Evolutionary conservation across 75 land plant species (phyloP), one percentile per base, ranked within the genome.

Genomic region (Cunninghamia lanceolata): DNA sequence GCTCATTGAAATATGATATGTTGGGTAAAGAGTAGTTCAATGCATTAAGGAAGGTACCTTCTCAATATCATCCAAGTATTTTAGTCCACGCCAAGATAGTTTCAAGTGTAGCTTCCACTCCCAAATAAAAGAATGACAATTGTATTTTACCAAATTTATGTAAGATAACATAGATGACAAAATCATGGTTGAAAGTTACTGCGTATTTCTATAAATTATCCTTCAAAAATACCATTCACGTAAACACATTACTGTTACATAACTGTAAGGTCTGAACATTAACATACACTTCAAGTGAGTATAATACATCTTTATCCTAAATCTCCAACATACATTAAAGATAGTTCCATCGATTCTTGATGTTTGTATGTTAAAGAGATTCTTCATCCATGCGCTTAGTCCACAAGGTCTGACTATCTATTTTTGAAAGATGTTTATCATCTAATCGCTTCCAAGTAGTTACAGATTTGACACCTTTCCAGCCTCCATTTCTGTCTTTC

Each of bases 381-480:
- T 46, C 9, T 46, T 46, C 8, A 46, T 46, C 50, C 50, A 46
- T 9, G 50, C 11, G 50, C 50, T 63, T 63, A 63, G 28, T 21
- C 68, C 68, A 63, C 28, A 63, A 63, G 28, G 68, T 63, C 68
- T 63, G 68, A 63, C 17, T 19, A 63, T 9, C 50, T 9, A 46
- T 46, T 46, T 46, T 46, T 46, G 50, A 9, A 13, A 46, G 50
- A 46, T 46, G 6, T 39, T 76, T 68, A 90, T 97, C 95, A 88
- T 97, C 98, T 17, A 97, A 91, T 6, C 98, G 95, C 82, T 97
- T 97, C 99, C 99, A 94, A 47, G 99, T 96, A 75, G 86, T 91
- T 74, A 97, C 91, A 2, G 90, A 88, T 73, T 89, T 85, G 14
- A 95, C 98, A 6, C 83, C 94, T 36, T 89, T 91, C 94, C 94